phyloP scores from a whole-genome alignment of 257 asterid species.

The Solanum chmielewskii region DNA sequence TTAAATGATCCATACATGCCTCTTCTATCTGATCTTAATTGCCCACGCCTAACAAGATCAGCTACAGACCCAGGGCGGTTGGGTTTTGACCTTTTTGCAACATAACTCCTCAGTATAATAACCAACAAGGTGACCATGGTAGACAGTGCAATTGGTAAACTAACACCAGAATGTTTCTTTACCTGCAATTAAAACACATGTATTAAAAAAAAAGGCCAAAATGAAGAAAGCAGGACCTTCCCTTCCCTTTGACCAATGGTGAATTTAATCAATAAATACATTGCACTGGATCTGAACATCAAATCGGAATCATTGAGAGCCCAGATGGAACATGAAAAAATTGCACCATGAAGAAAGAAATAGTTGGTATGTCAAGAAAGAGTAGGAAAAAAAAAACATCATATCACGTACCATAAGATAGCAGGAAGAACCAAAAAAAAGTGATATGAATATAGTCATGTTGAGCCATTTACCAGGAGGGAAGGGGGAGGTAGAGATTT shows the following conservation, averaged over 20 bases:
- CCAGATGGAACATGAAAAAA: neutral
- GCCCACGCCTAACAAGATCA: constrained; percentile 96
- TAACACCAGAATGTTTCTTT: constrained; percentile 36
- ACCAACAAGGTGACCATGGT: constrained; percentile 42
- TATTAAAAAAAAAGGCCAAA: neutral
- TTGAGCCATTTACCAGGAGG: constrained; percentile 32
- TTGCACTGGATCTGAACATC: neutral
- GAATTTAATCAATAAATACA: neutral
- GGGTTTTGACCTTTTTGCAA: constrained; percentile 35
- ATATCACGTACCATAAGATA: neutral
- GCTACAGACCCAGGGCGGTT: constrained; percentile 74
- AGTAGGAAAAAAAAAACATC: neutral
- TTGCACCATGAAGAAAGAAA: neutral
- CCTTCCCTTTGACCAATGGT: neutral
- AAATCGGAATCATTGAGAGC: neutral
- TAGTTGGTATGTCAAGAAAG: neutral
- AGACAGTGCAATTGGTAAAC: constrained; percentile 49
- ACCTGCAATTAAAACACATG: constrained; percentile 26
- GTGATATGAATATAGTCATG: neutral
- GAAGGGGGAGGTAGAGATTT: constrained; percentile 41
- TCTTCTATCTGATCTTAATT: constrained; percentile 97
- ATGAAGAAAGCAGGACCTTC: neutral
- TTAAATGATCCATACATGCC: constrained; percentile 81
- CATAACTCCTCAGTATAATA: constrained; percentile 36
- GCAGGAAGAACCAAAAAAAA: neutral